A percentile compares a stretch with the other conserved stretches of the same genome.
These are phyloP conservation scores for Hanseniaspora uvarum DNA, from an alignment of 1,139 yeast species.

Conservation along the genomic window DNA sequence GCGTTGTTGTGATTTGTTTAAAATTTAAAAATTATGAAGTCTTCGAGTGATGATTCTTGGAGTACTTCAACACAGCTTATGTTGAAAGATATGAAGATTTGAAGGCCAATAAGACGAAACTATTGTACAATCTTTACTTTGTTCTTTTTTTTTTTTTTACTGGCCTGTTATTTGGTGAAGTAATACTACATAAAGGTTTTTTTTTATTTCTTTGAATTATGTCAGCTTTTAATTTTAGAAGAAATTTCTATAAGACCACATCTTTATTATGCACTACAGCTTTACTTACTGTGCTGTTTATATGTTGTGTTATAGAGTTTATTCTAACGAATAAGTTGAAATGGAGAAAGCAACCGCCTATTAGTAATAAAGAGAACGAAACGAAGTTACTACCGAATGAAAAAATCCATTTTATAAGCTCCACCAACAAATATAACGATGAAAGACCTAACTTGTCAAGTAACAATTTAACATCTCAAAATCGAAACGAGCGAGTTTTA, in stretches of 20 bases:
- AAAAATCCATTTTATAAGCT: slow-evolving; percentile 7
- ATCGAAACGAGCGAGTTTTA: not conserved
- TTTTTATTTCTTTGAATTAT: too few relatives aligned
- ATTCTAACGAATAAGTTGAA: slow-evolving; percentile 9
- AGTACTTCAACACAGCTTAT: too few relatives aligned
- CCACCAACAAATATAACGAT: not conserved
- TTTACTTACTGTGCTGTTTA: slow-evolving; percentile 6
- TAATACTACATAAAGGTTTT: too few relatives aligned
- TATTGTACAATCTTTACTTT: too few relatives aligned
- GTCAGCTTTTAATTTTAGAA: not conserved
- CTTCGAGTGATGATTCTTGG: too few relatives aligned
- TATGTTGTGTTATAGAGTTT: slow-evolving; percentile 10
- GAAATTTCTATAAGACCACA: slow-evolving; percentile 1
- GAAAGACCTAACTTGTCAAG: not conserved
- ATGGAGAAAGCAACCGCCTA: slow-evolving; percentile 1
- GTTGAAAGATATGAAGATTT: too few relatives aligned
- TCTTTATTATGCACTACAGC: slow-evolving; percentile 7
- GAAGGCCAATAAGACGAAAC: too few relatives aligned
- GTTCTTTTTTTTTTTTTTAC: too few relatives aligned
- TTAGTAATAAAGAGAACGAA: slow-evolving; percentile 15
- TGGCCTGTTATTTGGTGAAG: too few relatives aligned
- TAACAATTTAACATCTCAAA: not conserved
- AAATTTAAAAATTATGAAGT: too few relatives aligned
- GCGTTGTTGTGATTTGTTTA: too few relatives aligned
- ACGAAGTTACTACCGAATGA: slow-evolving; percentile 12